Percentiles rank a stretch among this genome's conserved stretches.
Conservation (phyloP, 1,284 basidiomycete species). For the Ceraceosorus guamensis region DNA sequence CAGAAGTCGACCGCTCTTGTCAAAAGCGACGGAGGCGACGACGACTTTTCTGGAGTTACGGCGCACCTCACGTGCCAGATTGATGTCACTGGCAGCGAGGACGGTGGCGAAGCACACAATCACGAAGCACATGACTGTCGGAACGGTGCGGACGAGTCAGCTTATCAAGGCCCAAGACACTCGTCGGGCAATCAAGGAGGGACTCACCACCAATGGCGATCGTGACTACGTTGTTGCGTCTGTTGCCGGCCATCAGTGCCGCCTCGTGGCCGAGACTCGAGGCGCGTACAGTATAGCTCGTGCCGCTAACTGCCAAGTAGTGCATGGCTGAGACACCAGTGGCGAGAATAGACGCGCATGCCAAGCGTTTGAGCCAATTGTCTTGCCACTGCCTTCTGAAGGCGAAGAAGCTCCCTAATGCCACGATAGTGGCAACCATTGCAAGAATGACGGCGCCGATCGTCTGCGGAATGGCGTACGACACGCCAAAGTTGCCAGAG, state of each 20-base stretch:
- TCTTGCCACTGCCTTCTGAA: constrained; percentile 53
- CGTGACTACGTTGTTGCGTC: constrained; percentile 48
- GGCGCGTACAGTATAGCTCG: constrained; percentile 49
- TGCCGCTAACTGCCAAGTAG: constrained; percentile 53
- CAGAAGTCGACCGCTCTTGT: constrained; percentile 52
- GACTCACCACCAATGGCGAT: constrained; percentile 31
- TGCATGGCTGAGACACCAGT: constrained; percentile 54
- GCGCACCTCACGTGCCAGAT: constrained; percentile 48
- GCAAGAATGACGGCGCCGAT: constrained; percentile 52
- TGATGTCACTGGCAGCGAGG: constrained; percentile 50
- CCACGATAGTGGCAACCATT: constrained; percentile 51
- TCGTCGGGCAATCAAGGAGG: no score
- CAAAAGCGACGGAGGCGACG: constrained; percentile 53
- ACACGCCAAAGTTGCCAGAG: constrained; percentile 41
- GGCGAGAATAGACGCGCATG: constrained; percentile 51
- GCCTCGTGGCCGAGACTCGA: constrained; percentile 15
- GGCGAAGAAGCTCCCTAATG: constrained; percentile 53
- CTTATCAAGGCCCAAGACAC: no score
- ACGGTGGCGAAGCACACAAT: constrained; percentile 51
- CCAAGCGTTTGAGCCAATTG: constrained; percentile 52
- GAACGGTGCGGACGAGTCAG: constrained; percentile 6
- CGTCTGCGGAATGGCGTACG: constrained; percentile 49
- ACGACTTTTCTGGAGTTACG: constrained; percentile 52
- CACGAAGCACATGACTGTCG: constrained; percentile 53
- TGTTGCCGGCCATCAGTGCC: constrained; percentile 22